Evolutionary conservation across 75 land plant species (phyloP), one percentile per base, ranked within the genome.

Genomic region (Larix kaempferi): DNA sequence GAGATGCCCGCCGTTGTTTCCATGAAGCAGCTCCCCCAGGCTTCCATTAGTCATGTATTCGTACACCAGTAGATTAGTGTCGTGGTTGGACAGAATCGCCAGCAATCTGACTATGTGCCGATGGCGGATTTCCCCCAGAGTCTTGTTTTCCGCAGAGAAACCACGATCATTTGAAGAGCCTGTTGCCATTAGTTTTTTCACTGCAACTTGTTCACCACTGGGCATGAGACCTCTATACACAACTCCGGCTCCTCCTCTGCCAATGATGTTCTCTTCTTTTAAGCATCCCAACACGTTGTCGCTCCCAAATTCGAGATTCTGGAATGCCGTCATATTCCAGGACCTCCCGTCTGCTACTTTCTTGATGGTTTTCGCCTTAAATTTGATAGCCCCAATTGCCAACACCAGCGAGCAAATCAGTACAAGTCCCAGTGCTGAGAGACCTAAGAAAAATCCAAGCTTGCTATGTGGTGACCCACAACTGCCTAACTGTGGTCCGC

Each of bases 21-120:
- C 90, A 27, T 92, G 94, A 12, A 91, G 58, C 4, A 81, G 80
- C 80, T 91, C 93, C 3, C 93, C 93, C 5, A 91, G 78, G 86
- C 91, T 89, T 11, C 93, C 93, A 39, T 91, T 91, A 29, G 82
- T 26, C 91, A 91, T 91, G 84, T 87, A 87, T 80, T 91, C 94
- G 69, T 91, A 91, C 1, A 91, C 88, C 56, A 91, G 78, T 5
- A 89, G 80, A 63, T 91, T 92, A 6, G 84, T 86, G 29, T 88
- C 85, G 17, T 84, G 78, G 80, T 92, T 88, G 13, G 90, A 81
- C 79, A 89, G 87, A 73, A 89, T 90, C 15, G 88, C 92, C 11
- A 92, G 80, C 13, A 92, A 62, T 44, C 88, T 74, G 8, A 92
- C 94, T 2, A 92, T 92, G 87, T 92, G 86, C 12, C 94, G 65